Conservation (phyloP, 78 protist genomes). For the Anaeramoeba ignava region DNA sequence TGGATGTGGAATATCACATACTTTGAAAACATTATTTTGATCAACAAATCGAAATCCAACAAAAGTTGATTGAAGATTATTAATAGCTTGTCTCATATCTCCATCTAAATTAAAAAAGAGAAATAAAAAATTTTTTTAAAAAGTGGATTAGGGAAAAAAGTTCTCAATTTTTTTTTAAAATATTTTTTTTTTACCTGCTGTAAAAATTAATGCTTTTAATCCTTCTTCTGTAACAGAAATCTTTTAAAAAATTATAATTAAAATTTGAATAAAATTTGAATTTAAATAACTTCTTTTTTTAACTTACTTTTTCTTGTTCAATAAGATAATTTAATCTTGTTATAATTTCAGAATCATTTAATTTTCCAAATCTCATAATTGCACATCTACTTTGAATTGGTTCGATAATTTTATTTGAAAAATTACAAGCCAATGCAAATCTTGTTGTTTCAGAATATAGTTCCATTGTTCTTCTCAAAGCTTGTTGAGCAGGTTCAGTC, state of each 20-base stretch:
- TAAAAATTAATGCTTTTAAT: slow-evolving; percentile 75
- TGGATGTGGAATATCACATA: slow-evolving; percentile 95
- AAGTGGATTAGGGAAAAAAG: no score
- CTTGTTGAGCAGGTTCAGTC: background rate
- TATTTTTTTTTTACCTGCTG: no score
- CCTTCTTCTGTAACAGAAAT: slow-evolving; percentile 53
- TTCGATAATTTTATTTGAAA: slow-evolving; percentile 80
- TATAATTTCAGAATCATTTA: slow-evolving; percentile 55
- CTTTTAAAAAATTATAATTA: slow-evolving; percentile 7
- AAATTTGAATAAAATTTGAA: background rate
- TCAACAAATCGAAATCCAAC: slow-evolving; percentile 75
- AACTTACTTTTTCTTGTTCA: slow-evolving; percentile 32
- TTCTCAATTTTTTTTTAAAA: no score
- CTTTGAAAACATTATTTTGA: slow-evolving; percentile 74
- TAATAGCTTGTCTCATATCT: slow-evolving; percentile 85
- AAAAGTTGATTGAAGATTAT: slow-evolving; percentile 79
- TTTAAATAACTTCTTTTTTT: background rate
- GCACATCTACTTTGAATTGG: slow-evolving; percentile 93
- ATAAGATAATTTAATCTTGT: slow-evolving; percentile 40
- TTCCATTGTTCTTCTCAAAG: slow-evolving; percentile 18
- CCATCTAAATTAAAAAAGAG: no score
- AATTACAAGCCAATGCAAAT: slow-evolving; percentile 93
- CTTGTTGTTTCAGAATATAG: slow-evolving; percentile 76
- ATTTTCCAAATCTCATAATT: slow-evolving; percentile 59
- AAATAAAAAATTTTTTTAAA: no score